phyloP scores from a whole-genome alignment of 2,329 filamentous ascomycete genomes.

The Aureobasidium sp. region DNA sequence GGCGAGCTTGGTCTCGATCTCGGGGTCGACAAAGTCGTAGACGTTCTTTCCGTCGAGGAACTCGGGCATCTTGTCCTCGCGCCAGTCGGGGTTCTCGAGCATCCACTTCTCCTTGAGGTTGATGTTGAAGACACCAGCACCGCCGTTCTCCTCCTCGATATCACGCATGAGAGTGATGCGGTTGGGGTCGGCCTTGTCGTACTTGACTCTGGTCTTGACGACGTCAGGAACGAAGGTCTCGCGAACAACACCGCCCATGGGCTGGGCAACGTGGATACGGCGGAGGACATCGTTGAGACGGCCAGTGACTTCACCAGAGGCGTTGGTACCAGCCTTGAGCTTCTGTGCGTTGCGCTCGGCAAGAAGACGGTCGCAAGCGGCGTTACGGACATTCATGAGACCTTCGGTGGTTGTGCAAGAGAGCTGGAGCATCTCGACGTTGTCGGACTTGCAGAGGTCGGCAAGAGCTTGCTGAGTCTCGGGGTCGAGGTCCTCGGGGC shows the following conservation, averaged over 20 bases:
- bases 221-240: conserved; percentile 87
- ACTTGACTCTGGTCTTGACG: conserved; percentile 74
- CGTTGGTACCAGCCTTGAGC: conserved; percentile 80
- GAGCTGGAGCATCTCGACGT: conserved; percentile 86
- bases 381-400: conserved; percentile 90
- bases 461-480: conserved; percentile 73
- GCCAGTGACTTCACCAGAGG: conserved; percentile 65
- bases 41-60: conserved; percentile 94
- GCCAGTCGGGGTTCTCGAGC: conserved; percentile 86
- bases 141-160: conserved; percentile 84
- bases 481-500: conserved; percentile 76
- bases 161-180: conserved; percentile 75
- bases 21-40: conserved; percentile 93
- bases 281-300: conserved; percentile 85
- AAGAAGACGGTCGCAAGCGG: conserved; percentile 85
- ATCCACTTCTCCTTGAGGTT: conserved; percentile 84
- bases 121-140: conserved; percentile 91
- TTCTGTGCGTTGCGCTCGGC: conserved; percentile 93
- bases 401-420: conserved; percentile 94
- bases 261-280: conserved; percentile 94
- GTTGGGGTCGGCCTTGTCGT: conserved; percentile 83
- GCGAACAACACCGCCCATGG: conserved; percentile 69
- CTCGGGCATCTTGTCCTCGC: conserved; percentile 92
- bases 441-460: conserved; percentile 71
- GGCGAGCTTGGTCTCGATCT: conserved; percentile 87